phyloP scores from a whole-genome alignment of 2,329 filamentous ascomycete genomes.

The Didymella glomerata region DNA sequence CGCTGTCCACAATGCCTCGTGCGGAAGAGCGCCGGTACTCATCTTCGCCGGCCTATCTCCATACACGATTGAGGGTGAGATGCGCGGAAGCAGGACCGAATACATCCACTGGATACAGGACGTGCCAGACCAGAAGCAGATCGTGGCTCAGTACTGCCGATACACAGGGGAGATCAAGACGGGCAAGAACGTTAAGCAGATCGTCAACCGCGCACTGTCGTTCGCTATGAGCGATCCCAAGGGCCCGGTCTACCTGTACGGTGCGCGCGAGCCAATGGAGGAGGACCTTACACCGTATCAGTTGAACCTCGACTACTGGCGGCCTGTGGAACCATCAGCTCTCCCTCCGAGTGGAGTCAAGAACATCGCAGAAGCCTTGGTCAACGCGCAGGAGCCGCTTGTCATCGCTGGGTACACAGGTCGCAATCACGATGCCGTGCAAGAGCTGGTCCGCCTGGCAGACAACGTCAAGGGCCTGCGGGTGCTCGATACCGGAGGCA shows the following conservation, averaged over 20 bases:
- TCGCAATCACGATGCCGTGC: constrained; percentile 70
- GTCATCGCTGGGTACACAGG: constrained; percentile 76
- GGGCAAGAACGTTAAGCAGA: constrained; percentile 85
- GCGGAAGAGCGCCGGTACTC: constrained; percentile 76
- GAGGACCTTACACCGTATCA: constrained; percentile 71
- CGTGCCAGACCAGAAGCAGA: constrained; percentile 81
- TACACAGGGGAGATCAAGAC: constrained; percentile 85
- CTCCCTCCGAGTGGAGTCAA: constrained; percentile 63
- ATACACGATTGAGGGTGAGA: constrained; percentile 79
- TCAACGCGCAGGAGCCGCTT: constrained; percentile 70
- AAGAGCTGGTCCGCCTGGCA: constrained; percentile 71
- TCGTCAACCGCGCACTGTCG: constrained; percentile 84
- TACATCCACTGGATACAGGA: constrained; percentile 91
- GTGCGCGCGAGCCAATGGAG: constrained; percentile 82
- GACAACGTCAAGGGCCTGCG: constrained; percentile 72
- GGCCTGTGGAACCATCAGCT: constrained; percentile 72
- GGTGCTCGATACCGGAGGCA: constrained; percentile 78
- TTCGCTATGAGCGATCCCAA: constrained; percentile 80
- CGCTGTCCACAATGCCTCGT: constrained; percentile 81
- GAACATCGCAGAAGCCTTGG: constrained; percentile 69
- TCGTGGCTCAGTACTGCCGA: constrained; percentile 84
- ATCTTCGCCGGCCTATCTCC: constrained; percentile 82
- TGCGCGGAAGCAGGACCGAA: constrained; percentile 75
- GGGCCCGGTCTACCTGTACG: constrained; percentile 81
- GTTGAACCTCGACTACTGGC: constrained; percentile 75